Evolutionary conservation across 495 filamentous ascomycete species (phyloP), one percentile per base, ranked within the genome.

Genomic region (Tetracladium setigerum): DNA sequence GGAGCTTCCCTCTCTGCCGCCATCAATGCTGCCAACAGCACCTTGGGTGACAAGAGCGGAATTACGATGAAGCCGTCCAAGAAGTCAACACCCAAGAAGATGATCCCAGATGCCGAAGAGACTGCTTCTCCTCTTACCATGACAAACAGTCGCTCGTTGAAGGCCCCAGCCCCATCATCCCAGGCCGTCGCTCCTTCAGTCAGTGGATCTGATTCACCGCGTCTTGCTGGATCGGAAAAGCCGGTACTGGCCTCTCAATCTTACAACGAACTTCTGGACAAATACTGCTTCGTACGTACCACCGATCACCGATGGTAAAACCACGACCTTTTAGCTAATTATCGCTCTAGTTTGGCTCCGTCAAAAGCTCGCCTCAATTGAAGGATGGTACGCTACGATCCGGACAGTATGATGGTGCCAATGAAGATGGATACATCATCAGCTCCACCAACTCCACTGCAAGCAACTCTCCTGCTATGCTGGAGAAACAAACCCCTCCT

Each of bases 201-300:
- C 15, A 58, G 46, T 32, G 62, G 61, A 16, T 50, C 58, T 13
- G 64, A 65, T n/a, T 64, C 67, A 1, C 67, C 65, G 1, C 60
- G 67, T 31, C 52, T 50, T 16, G 54, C 67, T 19, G 70, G 67
- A 50, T 72, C 54, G 18, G 72, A 76, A 60, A 83, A 86, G 57
- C 84, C 83, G 17, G 73, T 78, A 35, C 71, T 91, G 52, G 75
- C 89, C 18, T 94, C 91, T 18, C 78, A 84, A 33, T 85, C 87
- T 43, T 96, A 97, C 66, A 82, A 89, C 61, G 92, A 98, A 64
- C 73, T 98, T 47, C 79, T 98, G 58, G 86, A 95, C 72, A 95
- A 94, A 67, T 98, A 95, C 69, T 98, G 92, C 74, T 95, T 95
- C 77, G 90, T 95, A 87, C 78, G 89, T 94, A 71, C 53, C 49